These are phyloP conservation scores for Mrakiaceae sp. DNA, from an alignment of 1,284 basidiomycete species.

Conservation along the genomic window DNA sequence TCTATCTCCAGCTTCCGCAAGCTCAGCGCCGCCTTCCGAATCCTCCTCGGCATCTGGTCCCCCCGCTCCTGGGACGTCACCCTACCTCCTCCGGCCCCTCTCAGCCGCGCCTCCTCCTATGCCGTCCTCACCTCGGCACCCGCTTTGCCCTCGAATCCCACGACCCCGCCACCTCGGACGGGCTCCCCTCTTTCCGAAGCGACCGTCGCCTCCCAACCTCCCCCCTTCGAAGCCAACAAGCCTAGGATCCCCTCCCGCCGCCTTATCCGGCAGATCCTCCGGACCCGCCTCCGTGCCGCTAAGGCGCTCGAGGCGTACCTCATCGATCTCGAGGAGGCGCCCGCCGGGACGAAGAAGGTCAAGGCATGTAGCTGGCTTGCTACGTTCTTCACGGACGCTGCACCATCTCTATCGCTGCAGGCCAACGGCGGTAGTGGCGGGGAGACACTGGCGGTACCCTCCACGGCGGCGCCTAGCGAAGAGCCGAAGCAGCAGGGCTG, in stretches of 20 bases:
- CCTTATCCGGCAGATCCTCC: slow-evolving; percentile 72
- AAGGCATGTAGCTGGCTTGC: slow-evolving; percentile 33
- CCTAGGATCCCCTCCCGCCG: slow-evolving; percentile 56
- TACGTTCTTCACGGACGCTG: not conserved
- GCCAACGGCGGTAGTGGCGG: slow-evolving; percentile 26
- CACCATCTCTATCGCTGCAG: slow-evolving; percentile 10
- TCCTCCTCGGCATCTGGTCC: slow-evolving; percentile 79
- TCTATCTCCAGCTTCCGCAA: slow-evolving; percentile 45
- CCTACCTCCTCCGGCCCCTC: slow-evolving; percentile 50
- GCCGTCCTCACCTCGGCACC: slow-evolving; percentile 22
- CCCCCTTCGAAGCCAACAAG: slow-evolving; percentile 20
- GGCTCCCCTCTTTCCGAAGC: too few species aligned
- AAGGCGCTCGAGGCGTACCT: slow-evolving; percentile 60
- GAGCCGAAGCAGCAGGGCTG: slow-evolving; percentile 24
- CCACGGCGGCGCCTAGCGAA: slow-evolving; percentile 18
- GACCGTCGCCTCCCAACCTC: slow-evolving; percentile 1
- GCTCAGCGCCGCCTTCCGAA: slow-evolving; percentile 74
- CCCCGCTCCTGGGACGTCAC: slow-evolving; percentile 70
- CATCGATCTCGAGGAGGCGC: slow-evolving; percentile 45
- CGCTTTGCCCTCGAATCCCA: slow-evolving; percentile 15
- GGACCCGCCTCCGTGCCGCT: slow-evolving; percentile 63
- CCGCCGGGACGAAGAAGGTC: slow-evolving; percentile 21
- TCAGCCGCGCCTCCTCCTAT: slow-evolving; percentile 25
- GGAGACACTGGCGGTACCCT: slow-evolving; percentile 9
- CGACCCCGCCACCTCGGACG: not conserved